phyloP scores from a whole-genome alignment of 352 stramenopile species.

The Phytopythium vexans region DNA sequence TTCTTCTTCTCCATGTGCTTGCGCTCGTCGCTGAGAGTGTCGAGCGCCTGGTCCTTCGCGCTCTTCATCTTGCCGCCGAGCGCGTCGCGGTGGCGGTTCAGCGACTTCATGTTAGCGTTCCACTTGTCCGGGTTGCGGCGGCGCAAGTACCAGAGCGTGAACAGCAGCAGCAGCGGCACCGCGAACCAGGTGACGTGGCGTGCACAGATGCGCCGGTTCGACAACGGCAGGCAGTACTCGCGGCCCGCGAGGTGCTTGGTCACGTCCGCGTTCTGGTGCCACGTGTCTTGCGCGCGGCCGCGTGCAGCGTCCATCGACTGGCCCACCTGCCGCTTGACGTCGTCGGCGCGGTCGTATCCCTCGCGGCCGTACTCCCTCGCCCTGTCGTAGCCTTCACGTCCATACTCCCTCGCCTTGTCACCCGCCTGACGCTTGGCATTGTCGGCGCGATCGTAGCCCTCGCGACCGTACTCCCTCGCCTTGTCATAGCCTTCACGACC shows the following conservation, averaged over 20 bases:
- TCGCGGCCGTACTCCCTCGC: conserved; percentile 5
- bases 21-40: conserved; percentile 29
- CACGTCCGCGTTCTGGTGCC: conserved; percentile 50
- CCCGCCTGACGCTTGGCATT: conserved; percentile 50
- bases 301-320: conserved; percentile 35
- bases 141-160: conserved; percentile 39
- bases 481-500: conserved; percentile 10
- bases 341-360: conserved; percentile 23
- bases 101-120: conserved; percentile 47
- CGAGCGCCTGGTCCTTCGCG: conserved; percentile 34
- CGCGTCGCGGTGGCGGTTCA: conserved; percentile 38
- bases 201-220: conserved; percentile 36
- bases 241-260: conserved; percentile 33
- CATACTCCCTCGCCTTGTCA: conserved; percentile 6
- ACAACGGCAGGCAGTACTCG: conserved; percentile 53
- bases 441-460: conserved; percentile 19
- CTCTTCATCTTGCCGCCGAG: conserved; percentile 42
- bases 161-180: conserved; percentile 34
- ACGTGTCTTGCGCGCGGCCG: conserved; percentile 44
- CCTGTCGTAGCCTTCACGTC: conserved; percentile 4
- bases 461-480: conserved; percentile 3
- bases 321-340: conserved; percentile 49
- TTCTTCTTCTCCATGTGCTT: conserved; percentile 34
- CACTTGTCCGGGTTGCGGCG: conserved; percentile 69
- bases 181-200: conserved; percentile 37